phyloP scores from a whole-genome alignment of 1,284 basidiomycete species.

The Porogramme epimiltina region DNA sequence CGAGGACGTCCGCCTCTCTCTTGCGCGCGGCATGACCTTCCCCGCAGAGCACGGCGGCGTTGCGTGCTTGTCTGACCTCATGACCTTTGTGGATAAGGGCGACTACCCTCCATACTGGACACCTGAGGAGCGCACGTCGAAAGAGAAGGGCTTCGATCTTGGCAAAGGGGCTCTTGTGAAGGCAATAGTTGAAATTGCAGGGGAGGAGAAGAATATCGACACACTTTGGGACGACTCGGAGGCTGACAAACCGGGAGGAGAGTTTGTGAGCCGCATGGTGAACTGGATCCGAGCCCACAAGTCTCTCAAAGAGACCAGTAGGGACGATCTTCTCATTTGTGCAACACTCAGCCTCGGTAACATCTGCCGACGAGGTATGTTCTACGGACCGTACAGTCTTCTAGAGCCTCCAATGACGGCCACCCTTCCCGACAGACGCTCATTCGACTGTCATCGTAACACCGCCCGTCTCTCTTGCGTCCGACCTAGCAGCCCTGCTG shows the following conservation, averaged over 20 bases:
- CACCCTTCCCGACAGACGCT: slow-evolving; percentile 48
- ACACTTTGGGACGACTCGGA: slow-evolving; percentile 72
- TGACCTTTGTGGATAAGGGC: slow-evolving; percentile 74
- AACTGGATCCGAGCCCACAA: slow-evolving; percentile 68
- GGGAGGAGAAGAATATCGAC: slow-evolving; percentile 79
- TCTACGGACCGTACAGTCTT: slow-evolving; percentile 1
- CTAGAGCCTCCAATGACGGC: not conserved
- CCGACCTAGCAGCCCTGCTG: slow-evolving; percentile 41
- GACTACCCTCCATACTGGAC: slow-evolving; percentile 67
- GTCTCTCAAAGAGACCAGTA: slow-evolving; percentile 35
- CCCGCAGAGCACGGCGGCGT: slow-evolving; percentile 57
- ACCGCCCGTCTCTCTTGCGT: slow-evolving; percentile 48
- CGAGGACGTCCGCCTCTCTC: slow-evolving; percentile 67
- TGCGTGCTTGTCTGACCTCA: slow-evolving; percentile 61
- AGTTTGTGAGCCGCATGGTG: slow-evolving; percentile 75
- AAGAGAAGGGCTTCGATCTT: slow-evolving; percentile 73
- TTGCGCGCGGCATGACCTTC: slow-evolving; percentile 66
- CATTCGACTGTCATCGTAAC: slow-evolving; percentile 64
- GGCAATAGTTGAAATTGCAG: slow-evolving; percentile 81
- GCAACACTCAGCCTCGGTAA: slow-evolving; percentile 84
- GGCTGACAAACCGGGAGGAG: slow-evolving; percentile 57
- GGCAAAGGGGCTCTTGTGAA: slow-evolving; percentile 87
- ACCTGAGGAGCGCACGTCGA: slow-evolving; percentile 39
- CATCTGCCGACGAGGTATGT: slow-evolving; percentile 72
- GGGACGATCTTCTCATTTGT: slow-evolving; percentile 84